phyloP scores from a whole-genome alignment of 1,284 basidiomycete genomes.

The Tylopilus orsonianus region DNA sequence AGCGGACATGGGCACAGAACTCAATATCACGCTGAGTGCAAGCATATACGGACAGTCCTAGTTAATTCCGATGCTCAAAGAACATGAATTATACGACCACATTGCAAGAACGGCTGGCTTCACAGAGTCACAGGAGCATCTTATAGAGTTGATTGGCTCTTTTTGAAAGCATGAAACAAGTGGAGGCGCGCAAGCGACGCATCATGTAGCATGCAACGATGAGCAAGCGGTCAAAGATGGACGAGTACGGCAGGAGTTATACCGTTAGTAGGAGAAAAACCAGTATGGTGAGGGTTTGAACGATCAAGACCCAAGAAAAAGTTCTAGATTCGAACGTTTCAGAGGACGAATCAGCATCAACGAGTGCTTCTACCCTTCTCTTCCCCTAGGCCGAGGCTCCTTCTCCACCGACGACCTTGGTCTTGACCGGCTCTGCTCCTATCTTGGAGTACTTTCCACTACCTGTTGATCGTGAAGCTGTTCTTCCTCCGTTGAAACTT shows the following conservation, averaged over 20 bases:
- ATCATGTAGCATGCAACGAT: no score
- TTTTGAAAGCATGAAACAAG: slow-evolving; percentile 69
- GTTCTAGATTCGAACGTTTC: slow-evolving; percentile 38
- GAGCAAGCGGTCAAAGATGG: no score
- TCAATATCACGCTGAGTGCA: slow-evolving; percentile 66
- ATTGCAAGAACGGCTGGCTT: slow-evolving; percentile 69
- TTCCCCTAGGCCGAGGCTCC: slow-evolving; percentile 16
- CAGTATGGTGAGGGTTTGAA: slow-evolving; percentile 88
- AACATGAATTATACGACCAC: slow-evolving; percentile 70
- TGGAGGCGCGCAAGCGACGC: slow-evolving; percentile 52
- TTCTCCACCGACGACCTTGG: slow-evolving; percentile 46
- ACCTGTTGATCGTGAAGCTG: slow-evolving; percentile 77
- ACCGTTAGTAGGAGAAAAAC: slow-evolving; percentile 86
- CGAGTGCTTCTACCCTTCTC: no score
- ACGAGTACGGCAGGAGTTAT: slow-evolving; percentile 81
- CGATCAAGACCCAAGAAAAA: slow-evolving; percentile 74
- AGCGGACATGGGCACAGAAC: slow-evolving; percentile 54
- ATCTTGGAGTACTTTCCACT: slow-evolving; percentile 78
- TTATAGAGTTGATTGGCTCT: slow-evolving; percentile 55
- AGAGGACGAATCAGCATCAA: slow-evolving; percentile 11
- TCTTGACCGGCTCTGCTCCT: slow-evolving; percentile 85
- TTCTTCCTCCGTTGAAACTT: slow-evolving; percentile 82
- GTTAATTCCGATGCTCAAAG: slow-evolving; percentile 63
- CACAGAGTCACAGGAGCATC: slow-evolving; percentile 52
- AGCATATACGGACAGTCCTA: slow-evolving; percentile 73